Conservation (phyloP, 2,329 filamentous ascomycete species). For the Triangularia setosa region DNA sequence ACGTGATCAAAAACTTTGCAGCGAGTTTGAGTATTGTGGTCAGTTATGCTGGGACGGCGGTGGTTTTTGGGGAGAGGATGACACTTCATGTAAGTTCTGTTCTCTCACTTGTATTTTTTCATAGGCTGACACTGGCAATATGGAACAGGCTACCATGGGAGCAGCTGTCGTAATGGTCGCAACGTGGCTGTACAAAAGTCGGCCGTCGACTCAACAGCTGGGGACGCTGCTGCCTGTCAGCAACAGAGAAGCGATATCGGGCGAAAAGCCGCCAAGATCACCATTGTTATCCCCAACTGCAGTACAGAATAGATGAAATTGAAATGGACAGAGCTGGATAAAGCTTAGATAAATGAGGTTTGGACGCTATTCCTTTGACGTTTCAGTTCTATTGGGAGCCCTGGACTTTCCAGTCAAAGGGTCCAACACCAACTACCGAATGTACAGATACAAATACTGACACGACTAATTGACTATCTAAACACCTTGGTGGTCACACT, state of each 20-base stretch:
- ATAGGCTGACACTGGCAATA: not conserved
- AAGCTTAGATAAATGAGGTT: not conserved
- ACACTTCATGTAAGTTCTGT: conserved; percentile 20
- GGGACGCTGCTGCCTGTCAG: conserved; percentile 14
- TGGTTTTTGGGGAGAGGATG: conserved; percentile 17
- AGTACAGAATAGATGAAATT: not conserved
- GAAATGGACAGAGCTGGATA: not conserved
- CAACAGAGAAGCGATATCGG: not conserved
- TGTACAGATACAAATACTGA: no score
- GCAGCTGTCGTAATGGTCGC: conserved; percentile 17
- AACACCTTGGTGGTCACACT: no score
- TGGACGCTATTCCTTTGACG: not conserved
- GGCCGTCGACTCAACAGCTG: not conserved
- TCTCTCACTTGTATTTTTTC: not conserved
- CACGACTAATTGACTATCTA: not conserved
- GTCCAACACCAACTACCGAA: no score
- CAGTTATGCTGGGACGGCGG: conserved; percentile 21
- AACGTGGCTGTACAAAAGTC: conserved; percentile 20
- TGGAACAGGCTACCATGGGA: conserved; percentile 15
- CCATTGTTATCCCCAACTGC: not conserved
- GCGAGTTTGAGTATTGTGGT: conserved; percentile 27
- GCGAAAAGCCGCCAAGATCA: conserved; percentile 9
- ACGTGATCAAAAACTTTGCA: conserved; percentile 27
- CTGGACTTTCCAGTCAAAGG: not conserved
- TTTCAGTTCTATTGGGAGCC: not conserved